Base-by-base conservation (phyloP, 139 green algal species). In the Diplosphaera chodatii region DNA sequence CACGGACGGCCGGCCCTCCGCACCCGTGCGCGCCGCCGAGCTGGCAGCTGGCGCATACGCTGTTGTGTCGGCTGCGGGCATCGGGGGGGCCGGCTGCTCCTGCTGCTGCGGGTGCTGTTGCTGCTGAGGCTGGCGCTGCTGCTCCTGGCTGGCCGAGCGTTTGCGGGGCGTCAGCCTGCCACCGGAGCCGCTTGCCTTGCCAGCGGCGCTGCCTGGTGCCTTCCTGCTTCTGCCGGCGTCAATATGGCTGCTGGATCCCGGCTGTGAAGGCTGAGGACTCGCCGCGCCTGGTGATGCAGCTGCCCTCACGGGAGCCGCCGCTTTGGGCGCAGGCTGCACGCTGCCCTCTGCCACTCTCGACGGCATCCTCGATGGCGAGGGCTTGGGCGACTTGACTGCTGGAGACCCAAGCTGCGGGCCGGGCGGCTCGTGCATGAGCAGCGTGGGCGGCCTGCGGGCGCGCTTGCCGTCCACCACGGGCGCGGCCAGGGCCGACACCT, bases 351-450 rank as follows among this genome's bases (percentile, higher is more conserved):
- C n/a, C n/a, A n/a, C n/a, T n/a, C n/a, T n/a, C n/a, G 37, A 10
- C 8, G 37, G 37, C 37, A 10, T 6, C 10, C 8, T 48, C 8
- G 37, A 48, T 20, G 10, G 8, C 37, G 37, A 48, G 37, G 37
- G 8, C 37, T 48, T 48, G 37, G 48, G 10, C 8, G 48, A 21
- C 48, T 59, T 59, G 48, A 25, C 48, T 5, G 48, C 13, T 18
- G 48, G 25, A 5, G 48, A 25, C 3, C 13, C 48, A 3, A 59
- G 48, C 48, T 59, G 48, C 16, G 48, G 48, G 3, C 48, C 48
- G 3, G 13, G 16, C 13, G 8, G 10, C 64, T 77, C 72, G 32
- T 77, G 72, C 65, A 77, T 55, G 65, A 77, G 71, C n/a, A 77
- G 72, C 55, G 48, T 4, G 1, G 37, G 23, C 10, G 32, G 48